Evolutionary conservation across 2,329 filamentous ascomycete species (phyloP).

Genomic region (Colletotrichum spaethianum): DNA sequence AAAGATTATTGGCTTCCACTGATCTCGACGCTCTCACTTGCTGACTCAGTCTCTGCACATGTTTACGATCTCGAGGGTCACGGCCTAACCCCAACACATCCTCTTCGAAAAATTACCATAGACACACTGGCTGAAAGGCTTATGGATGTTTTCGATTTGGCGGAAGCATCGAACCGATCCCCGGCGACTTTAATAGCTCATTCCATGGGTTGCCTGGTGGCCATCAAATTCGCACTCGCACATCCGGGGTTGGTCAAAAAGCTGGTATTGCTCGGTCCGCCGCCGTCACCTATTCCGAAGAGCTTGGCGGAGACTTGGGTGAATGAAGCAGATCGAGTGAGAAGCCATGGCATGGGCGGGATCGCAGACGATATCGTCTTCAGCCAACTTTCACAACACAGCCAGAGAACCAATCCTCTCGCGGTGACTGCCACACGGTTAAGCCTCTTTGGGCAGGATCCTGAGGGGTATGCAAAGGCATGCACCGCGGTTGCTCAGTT

Average conservation of each 20-base stretch:
- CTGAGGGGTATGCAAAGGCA: conserved; percentile 69
- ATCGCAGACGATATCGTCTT: conserved; percentile 57
- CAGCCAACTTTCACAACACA: conserved; percentile 54
- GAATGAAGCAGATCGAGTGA: conserved; percentile 56
- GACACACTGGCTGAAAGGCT: conserved; percentile 59
- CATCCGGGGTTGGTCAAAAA: conserved; percentile 57
- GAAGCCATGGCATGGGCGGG: conserved; percentile 59
- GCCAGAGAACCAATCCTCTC: conserved; percentile 55
- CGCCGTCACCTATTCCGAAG: conserved; percentile 59
- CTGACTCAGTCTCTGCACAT: conserved; percentile 52
- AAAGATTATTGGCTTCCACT: conserved; percentile 62
- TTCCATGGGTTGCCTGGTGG: conserved; percentile 66
- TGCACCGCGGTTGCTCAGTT: conserved; percentile 63
- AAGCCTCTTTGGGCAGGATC: conserved; percentile 62
- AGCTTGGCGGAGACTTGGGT: conserved; percentile 47
- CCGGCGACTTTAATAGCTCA: conserved; percentile 63
- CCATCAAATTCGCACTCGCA: conserved; percentile 56
- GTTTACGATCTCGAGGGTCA: conserved; percentile 70
- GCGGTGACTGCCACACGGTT: conserved; percentile 58
- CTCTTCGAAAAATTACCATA: conserved; percentile 58
- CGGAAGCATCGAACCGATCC: conserved; percentile 47
- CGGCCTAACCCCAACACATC: conserved; percentile 65
- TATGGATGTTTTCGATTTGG: conserved; percentile 52
- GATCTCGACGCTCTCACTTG: conserved; percentile 51
- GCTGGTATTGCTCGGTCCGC: conserved; percentile 64